Evolutionary conservation across 495 filamentous ascomycete species (phyloP).

Genomic region (Bacidia rubella): DNA sequence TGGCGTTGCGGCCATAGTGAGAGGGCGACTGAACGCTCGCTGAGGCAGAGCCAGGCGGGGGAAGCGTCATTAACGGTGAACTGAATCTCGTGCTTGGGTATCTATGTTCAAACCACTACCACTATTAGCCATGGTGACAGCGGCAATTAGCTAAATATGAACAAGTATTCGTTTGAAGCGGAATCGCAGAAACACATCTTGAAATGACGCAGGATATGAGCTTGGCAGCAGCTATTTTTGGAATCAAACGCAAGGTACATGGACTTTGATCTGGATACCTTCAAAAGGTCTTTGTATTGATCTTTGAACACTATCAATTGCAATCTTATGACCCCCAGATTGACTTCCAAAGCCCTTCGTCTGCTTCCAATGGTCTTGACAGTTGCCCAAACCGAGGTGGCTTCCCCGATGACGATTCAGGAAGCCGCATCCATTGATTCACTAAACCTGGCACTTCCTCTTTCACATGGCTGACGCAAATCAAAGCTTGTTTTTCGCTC

Average conservation of each 20-base stretch:
- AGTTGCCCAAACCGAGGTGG: constrained; percentile 45
- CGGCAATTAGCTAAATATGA: neutral
- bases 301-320: no score
- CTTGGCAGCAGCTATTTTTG: neutral
- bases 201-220: neutral
- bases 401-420: constrained; percentile 42
- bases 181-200: neutral
- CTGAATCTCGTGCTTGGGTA: neutral
- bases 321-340: no score
- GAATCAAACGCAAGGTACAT: neutral
- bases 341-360: constrained; percentile 40
- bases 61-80: neutral
- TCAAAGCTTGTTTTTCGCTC: constrained; percentile 55
- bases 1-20: neutral
- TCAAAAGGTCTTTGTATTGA: no score
- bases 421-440: constrained; percentile 67
- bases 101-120: no score
- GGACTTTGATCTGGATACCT: constrained; percentile 17
- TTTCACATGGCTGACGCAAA: constrained; percentile 77
- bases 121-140: neutral
- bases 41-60: neutral
- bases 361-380: constrained; percentile 38
- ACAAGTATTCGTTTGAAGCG: neutral
- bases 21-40: neutral
- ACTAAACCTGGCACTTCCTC: constrained; percentile 79